Percentiles rank a stretch among this genome's conserved stretches.
phyloP scores from a whole-genome alignment of 1,284 basidiomycete species.

The Ganoderma resinaceum region DNA sequence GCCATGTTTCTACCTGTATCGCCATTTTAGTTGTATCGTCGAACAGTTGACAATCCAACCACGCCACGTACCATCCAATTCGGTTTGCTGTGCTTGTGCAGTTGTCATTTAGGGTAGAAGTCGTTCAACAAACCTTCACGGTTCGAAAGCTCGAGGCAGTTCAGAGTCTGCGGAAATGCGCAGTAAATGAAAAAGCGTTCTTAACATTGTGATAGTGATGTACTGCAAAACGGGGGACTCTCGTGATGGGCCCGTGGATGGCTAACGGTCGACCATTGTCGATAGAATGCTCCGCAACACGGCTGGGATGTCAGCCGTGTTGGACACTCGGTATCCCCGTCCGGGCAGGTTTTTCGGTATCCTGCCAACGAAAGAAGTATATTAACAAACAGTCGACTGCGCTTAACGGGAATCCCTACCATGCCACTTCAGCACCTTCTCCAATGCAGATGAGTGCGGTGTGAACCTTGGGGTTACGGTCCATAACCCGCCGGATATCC shows the following conservation, averaged over 20 bases:
- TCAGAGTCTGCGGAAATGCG: neutral
- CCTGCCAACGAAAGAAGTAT: slow-evolving; percentile 43
- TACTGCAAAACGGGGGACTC: neutral
- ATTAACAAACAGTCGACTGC: neutral
- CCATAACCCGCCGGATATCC: slow-evolving; percentile 62
- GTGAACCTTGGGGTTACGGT: slow-evolving; percentile 66
- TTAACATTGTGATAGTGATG: neutral
- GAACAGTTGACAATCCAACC: neutral
- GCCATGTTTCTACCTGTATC: neutral
- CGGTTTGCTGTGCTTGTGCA: neutral
- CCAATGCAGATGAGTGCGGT: slow-evolving; percentile 73
- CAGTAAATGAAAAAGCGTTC: neutral
- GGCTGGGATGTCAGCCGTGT: slow-evolving; percentile 49
- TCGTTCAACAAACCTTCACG: neutral
- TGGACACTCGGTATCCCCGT: slow-evolving; percentile 44
- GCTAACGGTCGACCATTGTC: slow-evolving; percentile 45
- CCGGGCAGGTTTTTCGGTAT: slow-evolving; percentile 59
- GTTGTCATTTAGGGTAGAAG: neutral
- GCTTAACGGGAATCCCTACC: slow-evolving; percentile 46
- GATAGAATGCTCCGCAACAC: slow-evolving; percentile 48
- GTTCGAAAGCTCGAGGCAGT: neutral
- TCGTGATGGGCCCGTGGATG: neutral
- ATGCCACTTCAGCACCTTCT: slow-evolving; percentile 68
- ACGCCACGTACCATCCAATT: neutral
- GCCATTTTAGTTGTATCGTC: neutral